These are phyloP conservation scores for Colletotrichum sp. DNA, from an alignment of 2,329 filamentous ascomycete genomes.

Conservation along the genomic window DNA sequence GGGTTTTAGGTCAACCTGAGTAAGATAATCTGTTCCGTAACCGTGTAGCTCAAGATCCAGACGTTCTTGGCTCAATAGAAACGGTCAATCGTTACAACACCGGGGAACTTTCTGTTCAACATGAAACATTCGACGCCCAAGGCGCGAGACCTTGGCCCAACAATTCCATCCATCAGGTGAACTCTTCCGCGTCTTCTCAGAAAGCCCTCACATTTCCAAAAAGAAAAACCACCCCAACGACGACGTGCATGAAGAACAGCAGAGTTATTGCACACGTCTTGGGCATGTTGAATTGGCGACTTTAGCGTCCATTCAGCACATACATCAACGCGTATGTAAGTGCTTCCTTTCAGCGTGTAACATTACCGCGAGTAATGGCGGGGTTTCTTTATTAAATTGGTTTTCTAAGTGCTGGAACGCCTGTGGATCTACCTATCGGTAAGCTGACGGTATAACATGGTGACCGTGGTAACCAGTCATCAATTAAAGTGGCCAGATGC, in stretches of 20 bases:
- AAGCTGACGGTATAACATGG: not conserved
- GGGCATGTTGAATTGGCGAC: too few relatives aligned
- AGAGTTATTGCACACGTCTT: not conserved
- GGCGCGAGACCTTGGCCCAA: not conserved
- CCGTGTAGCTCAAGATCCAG: not conserved
- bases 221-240: not conserved
- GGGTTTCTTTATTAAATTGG: too few relatives aligned
- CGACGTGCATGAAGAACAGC: not conserved
- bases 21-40: not conserved
- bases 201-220: not conserved
- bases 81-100: not conserved
- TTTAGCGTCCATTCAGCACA: too few relatives aligned
- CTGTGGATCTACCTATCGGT: too few relatives aligned
- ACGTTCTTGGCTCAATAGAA: not conserved
- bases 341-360: too few relatives aligned
- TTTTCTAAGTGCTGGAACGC: too few relatives aligned
- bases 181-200: accelerated
- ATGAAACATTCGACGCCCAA: not conserved
- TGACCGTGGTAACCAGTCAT: not conserved
- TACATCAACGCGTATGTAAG: too few relatives aligned
- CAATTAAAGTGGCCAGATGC: not conserved
- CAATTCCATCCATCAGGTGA: not conserved
- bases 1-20: not conserved
- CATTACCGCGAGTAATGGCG: too few relatives aligned
- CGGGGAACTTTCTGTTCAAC: not conserved